Percentiles rank a stretch among this genome's conserved stretches.
Conservation (phyloP, 257 asterid genomes). For the Marsdenia floribunda region DNA sequence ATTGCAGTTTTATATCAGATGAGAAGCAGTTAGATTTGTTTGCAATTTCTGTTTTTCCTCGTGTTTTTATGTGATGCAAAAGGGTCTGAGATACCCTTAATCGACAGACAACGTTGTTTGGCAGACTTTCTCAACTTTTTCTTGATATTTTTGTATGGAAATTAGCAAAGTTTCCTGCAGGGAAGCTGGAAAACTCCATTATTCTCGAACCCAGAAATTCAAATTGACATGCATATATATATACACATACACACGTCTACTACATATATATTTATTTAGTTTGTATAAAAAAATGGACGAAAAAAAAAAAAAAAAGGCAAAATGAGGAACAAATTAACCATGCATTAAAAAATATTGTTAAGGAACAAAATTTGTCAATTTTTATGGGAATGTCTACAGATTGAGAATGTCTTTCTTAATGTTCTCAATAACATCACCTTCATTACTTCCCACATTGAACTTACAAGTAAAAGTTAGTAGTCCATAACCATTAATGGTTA, state of each 20-base stretch:
- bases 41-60: not conserved
- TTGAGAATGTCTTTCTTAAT: constrained; percentile 40
- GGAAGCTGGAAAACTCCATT: too few relatives aligned
- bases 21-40: not conserved
- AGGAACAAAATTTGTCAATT: too few relatives aligned
- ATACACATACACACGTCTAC: too few relatives aligned
- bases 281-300: too few relatives aligned
- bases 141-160: too few relatives aligned
- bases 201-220: too few relatives aligned
- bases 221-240: too few relatives aligned
- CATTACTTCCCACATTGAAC: constrained; percentile 28
- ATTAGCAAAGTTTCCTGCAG: too few relatives aligned
- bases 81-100: constrained; percentile 45
- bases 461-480: constrained; percentile 42
- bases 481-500: constrained; percentile 37
- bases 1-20: not conserved
- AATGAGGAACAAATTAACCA: too few relatives aligned
- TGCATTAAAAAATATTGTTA: too few relatives aligned
- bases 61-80: constrained; percentile 32
- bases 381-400: constrained; percentile 20
- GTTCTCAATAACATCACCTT: constrained; percentile 30
- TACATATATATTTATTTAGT: too few relatives aligned
- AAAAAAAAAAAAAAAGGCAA: too few relatives aligned
- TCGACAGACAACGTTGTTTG: not conserved
- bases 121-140: not conserved